A percentile compares a stretch with the other conserved stretches of the same genome.
These are phyloP conservation scores for Pyricularia sp. DNA, from an alignment of 2,329 filamentous ascomycete species.

Conservation along the genomic window DNA sequence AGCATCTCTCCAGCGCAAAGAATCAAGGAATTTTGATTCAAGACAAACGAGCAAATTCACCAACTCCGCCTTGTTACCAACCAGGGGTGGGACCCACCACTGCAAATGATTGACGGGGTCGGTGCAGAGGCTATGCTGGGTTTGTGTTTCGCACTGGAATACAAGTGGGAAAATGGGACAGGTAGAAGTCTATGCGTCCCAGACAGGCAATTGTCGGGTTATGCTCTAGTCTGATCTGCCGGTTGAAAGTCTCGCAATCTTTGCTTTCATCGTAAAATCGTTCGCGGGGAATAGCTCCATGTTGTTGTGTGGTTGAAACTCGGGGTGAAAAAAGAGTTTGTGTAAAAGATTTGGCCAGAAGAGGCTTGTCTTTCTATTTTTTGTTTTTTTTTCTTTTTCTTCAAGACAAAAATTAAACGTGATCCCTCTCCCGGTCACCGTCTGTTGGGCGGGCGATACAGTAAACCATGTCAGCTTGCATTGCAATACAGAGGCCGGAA, in stretches of 20 bases:
- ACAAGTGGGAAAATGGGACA: not conserved
- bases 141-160: not conserved
- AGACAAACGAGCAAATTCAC: not conserved
- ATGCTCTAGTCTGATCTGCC: not conserved
- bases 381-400: too few species aligned
- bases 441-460: conserved; percentile 21
- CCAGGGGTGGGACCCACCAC: not conserved
- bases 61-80: not conserved
- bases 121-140: not conserved
- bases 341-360: not conserved
- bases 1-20: not conserved
- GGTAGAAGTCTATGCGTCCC: not conserved
- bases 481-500: not conserved
- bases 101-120: not conserved
- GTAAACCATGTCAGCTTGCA: conserved; percentile 25
- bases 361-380: not conserved
- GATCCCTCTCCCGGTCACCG: conserved; percentile 22
- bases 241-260: not conserved
- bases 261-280: not conserved
- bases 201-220: not conserved
- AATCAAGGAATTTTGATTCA: not conserved
- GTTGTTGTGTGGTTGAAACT: not conserved
- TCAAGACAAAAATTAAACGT: not conserved
- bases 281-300: not conserved
- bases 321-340: not conserved